A percentile compares a stretch with the other conserved stretches of the same genome.
Conservation (phyloP, 192 early-diverging fungal species). For the Linnemannia elongata region DNA sequence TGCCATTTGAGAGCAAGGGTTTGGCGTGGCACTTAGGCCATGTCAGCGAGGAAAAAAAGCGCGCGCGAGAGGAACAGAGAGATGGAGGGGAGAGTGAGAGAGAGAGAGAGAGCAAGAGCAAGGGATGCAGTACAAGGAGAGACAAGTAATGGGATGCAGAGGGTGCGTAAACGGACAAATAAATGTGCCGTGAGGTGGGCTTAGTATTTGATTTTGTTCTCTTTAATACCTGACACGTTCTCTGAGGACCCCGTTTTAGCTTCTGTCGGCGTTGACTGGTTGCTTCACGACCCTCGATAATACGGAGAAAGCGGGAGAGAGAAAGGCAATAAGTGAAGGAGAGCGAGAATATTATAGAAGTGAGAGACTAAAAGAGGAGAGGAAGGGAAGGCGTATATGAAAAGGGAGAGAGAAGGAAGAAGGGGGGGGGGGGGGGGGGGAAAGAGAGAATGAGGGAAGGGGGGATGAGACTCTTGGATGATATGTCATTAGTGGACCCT, state of each 20-base stretch:
- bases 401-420: no score
- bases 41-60: background rate
- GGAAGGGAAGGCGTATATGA: background rate
- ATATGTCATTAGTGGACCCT: background rate
- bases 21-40: background rate
- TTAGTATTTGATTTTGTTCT: background rate
- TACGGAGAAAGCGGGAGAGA: background rate
- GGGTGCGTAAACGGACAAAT: background rate
- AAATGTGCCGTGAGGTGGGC: background rate
- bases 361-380: background rate
- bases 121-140: background rate
- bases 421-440: background rate
- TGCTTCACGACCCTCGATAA: background rate
- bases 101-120: background rate
- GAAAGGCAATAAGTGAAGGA: background rate
- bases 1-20: slow-evolving; percentile 4
- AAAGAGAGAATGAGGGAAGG: background rate
- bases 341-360: background rate
- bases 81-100: background rate
- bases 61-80: background rate
- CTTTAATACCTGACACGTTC: background rate
- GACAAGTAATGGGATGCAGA: background rate
- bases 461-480: background rate
- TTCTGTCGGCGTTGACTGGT: background rate
- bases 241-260: background rate